Conservation (phyloP, 192 early-diverging fungal genomes). For the Entophlyctis luteolus region DNA sequence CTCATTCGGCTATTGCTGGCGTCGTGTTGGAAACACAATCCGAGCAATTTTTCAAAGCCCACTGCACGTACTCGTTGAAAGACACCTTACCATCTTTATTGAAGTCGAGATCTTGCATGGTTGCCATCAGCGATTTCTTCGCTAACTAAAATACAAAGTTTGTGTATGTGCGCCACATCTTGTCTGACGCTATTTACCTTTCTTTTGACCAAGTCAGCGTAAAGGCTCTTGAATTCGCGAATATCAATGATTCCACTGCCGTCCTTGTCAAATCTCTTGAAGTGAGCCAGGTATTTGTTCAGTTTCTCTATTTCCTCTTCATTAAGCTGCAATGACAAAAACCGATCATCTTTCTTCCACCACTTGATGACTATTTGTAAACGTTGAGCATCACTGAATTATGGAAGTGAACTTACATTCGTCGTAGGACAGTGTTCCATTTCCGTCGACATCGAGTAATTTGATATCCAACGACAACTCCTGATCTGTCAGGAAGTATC, state of each 20-base stretch:
- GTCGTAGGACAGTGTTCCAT: slow-evolving; percentile 29
- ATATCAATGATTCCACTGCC: slow-evolving; percentile 34
- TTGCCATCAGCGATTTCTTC: slow-evolving; percentile 28
- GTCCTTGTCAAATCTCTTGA: slow-evolving; percentile 38
- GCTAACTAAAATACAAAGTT: neutral
- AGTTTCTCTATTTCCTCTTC: slow-evolving; percentile 18
- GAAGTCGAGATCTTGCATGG: slow-evolving; percentile 32
- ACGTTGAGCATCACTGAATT: slow-evolving; percentile 1
- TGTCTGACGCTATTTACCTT: slow-evolving; percentile 21
- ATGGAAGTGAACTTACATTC: slow-evolving; percentile 28
- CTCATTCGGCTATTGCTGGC: too few relatives aligned
- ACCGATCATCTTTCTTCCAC: slow-evolving; percentile 37
- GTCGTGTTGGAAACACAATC: too few relatives aligned
- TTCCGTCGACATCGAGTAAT: slow-evolving; percentile 35
- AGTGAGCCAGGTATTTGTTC: slow-evolving; percentile 23
- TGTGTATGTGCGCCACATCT: slow-evolving; percentile 5
- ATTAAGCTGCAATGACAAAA: slow-evolving; percentile 23
- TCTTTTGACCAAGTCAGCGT: slow-evolving; percentile 34
- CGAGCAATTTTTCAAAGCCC: slow-evolving; percentile 21
- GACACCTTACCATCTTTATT: slow-evolving; percentile 37
- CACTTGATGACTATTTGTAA: slow-evolving; percentile 31
- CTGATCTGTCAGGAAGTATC: slow-evolving; percentile 36
- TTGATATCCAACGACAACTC: slow-evolving; percentile 31
- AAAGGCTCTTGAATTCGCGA: slow-evolving; percentile 35
- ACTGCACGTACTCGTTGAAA: slow-evolving; percentile 37